These are phyloP conservation scores for Albugo candida DNA, from an alignment of 352 stramenopile genomes.

Conservation along the genomic window DNA sequence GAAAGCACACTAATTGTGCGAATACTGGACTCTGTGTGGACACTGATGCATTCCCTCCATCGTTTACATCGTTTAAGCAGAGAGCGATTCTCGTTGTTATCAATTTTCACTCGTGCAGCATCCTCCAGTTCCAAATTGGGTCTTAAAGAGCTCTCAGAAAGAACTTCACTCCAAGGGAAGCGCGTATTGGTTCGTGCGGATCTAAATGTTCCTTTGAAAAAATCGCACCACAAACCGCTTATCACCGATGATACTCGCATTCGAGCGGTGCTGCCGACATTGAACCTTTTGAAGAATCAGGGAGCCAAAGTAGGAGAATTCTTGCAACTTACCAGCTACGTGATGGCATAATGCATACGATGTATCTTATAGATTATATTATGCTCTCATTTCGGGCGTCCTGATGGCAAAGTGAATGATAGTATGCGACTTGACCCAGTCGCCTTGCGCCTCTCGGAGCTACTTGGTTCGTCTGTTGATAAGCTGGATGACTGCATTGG, in stretches of 20 bases:
- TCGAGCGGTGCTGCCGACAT: constrained; percentile 86
- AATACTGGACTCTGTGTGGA: no score
- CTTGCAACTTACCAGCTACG: background rate
- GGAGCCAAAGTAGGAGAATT: constrained; percentile 77
- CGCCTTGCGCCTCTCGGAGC: constrained; percentile 81
- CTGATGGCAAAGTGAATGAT: constrained; percentile 81
- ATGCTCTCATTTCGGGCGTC: constrained; percentile 93
- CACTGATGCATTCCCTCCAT: no score
- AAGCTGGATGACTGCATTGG: constrained; percentile 93
- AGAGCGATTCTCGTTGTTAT: no score
- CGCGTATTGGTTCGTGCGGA: constrained; percentile 96
- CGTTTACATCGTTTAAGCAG: no score
- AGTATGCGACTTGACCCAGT: constrained; percentile 81
- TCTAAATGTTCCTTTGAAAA: constrained; percentile 97
- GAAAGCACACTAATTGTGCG: no score
- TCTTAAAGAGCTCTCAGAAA: constrained; percentile 37
- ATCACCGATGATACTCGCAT: constrained; percentile 97
- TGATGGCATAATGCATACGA: background rate
- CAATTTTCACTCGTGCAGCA: no score
- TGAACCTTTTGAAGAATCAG: constrained; percentile 81
- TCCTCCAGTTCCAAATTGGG: constrained; percentile 23
- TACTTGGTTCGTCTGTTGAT: constrained; percentile 82
- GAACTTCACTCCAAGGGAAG: constrained; percentile 79
- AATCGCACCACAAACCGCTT: constrained; percentile 62
- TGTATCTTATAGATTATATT: constrained; percentile 59